These are phyloP conservation scores for Poterioochromonas sp. DNA, from an alignment of 352 stramenopile genomes.

Conservation along the genomic window DNA sequence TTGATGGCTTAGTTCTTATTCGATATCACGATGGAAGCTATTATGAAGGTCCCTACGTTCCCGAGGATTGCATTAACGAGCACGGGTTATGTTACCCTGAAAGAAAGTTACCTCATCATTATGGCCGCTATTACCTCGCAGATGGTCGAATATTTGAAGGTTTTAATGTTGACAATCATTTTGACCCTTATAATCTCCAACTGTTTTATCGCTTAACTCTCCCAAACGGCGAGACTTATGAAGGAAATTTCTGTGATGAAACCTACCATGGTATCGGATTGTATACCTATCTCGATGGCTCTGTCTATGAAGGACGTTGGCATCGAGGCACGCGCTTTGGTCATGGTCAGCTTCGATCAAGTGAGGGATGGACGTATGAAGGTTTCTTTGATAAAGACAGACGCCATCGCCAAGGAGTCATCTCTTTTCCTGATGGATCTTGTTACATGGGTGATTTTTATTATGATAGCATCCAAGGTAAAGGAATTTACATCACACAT, in stretches of 20 bases:
- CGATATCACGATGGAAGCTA: constrained; percentile 25
- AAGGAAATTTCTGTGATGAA: constrained; percentile 27
- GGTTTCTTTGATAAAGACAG: constrained; percentile 18
- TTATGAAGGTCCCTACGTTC: constrained; percentile 32
- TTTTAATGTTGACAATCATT: constrained; percentile 33
- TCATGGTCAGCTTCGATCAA: constrained; percentile 9
- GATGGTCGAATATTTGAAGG: constrained; percentile 34
- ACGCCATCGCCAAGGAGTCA: constrained; percentile 1
- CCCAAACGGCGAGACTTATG: constrained; percentile 16
- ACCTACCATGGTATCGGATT: constrained; percentile 23
- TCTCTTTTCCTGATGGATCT: background rate
- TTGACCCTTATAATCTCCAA: constrained; percentile 24
- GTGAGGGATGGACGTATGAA: constrained; percentile 31
- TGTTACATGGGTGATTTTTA: constrained; percentile 26
- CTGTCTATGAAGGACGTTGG: constrained; percentile 33
- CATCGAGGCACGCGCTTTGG: constrained; percentile 24
- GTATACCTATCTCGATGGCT: constrained; percentile 22
- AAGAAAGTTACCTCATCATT: background rate
- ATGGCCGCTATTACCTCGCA: background rate
- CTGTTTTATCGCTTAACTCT: background rate
- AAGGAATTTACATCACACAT: constrained; percentile 18
- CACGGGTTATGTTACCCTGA: background rate
- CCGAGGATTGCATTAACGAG: background rate
- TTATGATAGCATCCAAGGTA: constrained; percentile 6
- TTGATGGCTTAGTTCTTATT: background rate